phyloP scores from a whole-genome alignment of 257 asterid genomes.

The Cinchona pubescens region DNA sequence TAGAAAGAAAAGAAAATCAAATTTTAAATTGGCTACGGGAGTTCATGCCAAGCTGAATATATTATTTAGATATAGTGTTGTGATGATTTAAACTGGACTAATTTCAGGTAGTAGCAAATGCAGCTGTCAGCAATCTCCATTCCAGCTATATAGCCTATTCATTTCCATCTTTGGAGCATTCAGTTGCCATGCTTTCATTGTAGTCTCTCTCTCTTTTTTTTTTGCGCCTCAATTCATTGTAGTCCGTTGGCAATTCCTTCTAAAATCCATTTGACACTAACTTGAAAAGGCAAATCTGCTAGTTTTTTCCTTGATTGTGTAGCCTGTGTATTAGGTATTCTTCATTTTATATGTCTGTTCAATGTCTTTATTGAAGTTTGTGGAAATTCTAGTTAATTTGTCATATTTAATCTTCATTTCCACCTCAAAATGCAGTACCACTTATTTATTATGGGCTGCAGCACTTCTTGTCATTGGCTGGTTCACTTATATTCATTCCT shows the following conservation, averaged over 20 bases:
- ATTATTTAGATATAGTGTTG: too few relatives aligned
- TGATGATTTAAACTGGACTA: not conserved
- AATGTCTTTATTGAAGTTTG: not conserved
- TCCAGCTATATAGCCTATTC: too few relatives aligned
- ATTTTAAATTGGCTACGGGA: not conserved
- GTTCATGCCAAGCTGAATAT: not conserved
- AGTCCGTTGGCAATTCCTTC: not conserved
- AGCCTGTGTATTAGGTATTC: not conserved
- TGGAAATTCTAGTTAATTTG: constrained; percentile 1
- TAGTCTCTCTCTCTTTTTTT: not conserved
- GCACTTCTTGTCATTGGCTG: constrained; percentile 91
- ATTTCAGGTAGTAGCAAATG: not conserved
- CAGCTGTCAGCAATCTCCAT: too few relatives aligned
- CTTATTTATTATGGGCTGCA: constrained; percentile 73
- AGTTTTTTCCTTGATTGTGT: not conserved
- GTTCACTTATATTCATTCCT: constrained; percentile 93
- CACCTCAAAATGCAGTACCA: constrained; percentile 49
- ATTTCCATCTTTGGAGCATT: not conserved
- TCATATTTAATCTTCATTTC: not conserved
- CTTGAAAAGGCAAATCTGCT: constrained; percentile 1
- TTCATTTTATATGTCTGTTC: too few relatives aligned
- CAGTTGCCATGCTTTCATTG: not conserved
- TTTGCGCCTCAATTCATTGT: too few relatives aligned
- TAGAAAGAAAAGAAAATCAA: too few relatives aligned
- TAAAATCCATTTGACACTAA: not conserved